Evolutionary conservation across 768 basidiomycete species (phyloP), one percentile per base, ranked within the genome.

Genomic region (Phlebiopsis flavidoalba): DNA sequence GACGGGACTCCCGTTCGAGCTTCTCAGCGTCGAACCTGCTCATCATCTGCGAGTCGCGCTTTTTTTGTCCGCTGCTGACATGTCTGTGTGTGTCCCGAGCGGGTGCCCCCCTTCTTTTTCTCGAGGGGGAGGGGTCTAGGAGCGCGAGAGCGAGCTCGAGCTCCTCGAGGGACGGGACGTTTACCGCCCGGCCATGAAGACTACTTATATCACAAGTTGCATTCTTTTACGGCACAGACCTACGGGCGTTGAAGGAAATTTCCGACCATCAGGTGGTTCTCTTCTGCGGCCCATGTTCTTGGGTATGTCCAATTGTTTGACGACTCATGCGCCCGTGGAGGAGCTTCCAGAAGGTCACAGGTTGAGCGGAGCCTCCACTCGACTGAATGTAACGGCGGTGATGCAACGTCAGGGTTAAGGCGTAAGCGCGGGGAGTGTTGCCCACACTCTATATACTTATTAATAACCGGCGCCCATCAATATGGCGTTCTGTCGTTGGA

Each of bases 141-240:
- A 63, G 50, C 6, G 62, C 58, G n/a, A n/a, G 26, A 26, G 53
- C 52, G 48, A 63, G 62, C 49, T 63, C 62, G n/a, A 63, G 58
- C 48, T 50, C 58, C 45, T 63, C 62, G 8, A 33, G 35, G 33
- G 62, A 63, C 8, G 33, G 24, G 2, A n/a, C n/a, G n/a, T n/a
- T n/a, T n/a, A n/a, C n/a, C 57, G 57, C 22, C 33, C 35, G 24
- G 37, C 36, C 60, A 61, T 61, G 53, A 17, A 26, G 31, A 31
- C 35, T 53, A 54, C 36, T 33, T 53, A 45, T 55, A 15, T 37
- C 19, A 10, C 10, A 14, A 21, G 3, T 35, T 22, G 35, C 22
- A 22, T 53, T 45, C 40, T 26, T 48, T 49, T 19, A 49, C 48
- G 48, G 48, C n/a, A n/a, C n/a, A 49, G 11, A n/a, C 48, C 15